Base-by-base conservation (phyloP, 2,329 filamentous ascomycete species). In the Ascochyta koolunga region DNA sequence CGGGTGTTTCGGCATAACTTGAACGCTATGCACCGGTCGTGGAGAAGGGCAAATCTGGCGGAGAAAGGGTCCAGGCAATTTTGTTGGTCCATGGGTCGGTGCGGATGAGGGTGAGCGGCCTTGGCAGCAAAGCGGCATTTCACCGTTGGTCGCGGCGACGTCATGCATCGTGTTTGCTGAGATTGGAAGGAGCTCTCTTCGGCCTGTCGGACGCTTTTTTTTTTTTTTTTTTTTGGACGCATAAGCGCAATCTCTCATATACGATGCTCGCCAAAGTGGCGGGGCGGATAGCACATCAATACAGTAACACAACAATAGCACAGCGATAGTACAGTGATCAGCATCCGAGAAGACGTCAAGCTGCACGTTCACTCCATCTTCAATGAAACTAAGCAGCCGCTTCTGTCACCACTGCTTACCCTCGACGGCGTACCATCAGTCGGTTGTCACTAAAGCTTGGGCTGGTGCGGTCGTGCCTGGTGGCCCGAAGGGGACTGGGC, bases 1-100 rank as follows among this genome's bases (percentile, higher is more conserved):
- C 31, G 62, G 64, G 13, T 70, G 61, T 48, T 66, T 66, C 50
- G 66, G 54, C n/a, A 9, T 65, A 31, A 68, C 59, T 42, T 69
- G 54, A 60, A 39, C 21, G 25, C 24, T 21, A 32, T 16, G 16
- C n/a, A 35, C 21, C n/a, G 31, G 8, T 33, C n/a, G 36, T 49
- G 33, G 38, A 36, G 11, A 4, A 27, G 49, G 22, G 50, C 33
- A 41, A 47, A 48, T 33, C n/a, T 32, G 31, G 38, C 43, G 38
- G 38, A 42, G 41, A 29, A 31, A 27, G 38, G 49, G 33, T 29
- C 25, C 32, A 33, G 19, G 33, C 38, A 39, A 22, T 9, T 40
- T 11, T 32, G 44, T 29, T 27, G 33, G 21, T 22, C n/a, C 37
- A 21, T 27, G 27, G 31, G 15, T 37, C 4, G 41, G 29, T 46